phyloP scores from a whole-genome alignment of 23 red algal species.

The Gracilaria gracilis region DNA sequence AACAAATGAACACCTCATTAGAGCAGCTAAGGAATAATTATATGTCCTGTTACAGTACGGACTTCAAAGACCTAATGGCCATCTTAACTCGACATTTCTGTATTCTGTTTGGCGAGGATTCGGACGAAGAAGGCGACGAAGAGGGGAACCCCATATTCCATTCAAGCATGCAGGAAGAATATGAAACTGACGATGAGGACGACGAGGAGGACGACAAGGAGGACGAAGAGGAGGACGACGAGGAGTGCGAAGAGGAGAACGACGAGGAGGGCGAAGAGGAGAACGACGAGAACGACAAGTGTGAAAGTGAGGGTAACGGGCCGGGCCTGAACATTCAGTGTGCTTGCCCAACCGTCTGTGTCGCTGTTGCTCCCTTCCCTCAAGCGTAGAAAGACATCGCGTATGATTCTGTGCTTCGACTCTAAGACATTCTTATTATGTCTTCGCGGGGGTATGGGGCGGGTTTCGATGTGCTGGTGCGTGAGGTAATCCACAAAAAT shows the following conservation, averaged over 20 bases:
- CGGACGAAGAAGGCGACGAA: neutral
- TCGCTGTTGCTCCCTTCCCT: neutral
- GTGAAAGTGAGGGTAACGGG: too few species aligned
- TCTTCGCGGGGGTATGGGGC: neutral
- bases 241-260: too few species aligned
- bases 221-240: too few species aligned
- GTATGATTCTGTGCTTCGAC: neutral
- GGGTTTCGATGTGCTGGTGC: neutral
- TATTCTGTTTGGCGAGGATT: neutral
- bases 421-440: constrained; percentile 5
- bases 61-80: neutral
- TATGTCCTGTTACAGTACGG: neutral
- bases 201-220: too few species aligned
- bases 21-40: constrained; percentile 30
- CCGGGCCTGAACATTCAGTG: too few species aligned
- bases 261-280: too few species aligned
- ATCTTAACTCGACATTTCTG: neutral
- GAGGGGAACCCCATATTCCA: too few species aligned
- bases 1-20: constrained; percentile 46
- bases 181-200: too few species aligned
- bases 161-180: too few species aligned
- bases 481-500: too few species aligned
- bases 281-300: too few species aligned
- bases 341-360: too few species aligned
- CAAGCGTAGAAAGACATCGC: neutral